Conservation (phyloP, 2,329 filamentous ascomycete genomes). For the Penicillium rolfsii region DNA sequence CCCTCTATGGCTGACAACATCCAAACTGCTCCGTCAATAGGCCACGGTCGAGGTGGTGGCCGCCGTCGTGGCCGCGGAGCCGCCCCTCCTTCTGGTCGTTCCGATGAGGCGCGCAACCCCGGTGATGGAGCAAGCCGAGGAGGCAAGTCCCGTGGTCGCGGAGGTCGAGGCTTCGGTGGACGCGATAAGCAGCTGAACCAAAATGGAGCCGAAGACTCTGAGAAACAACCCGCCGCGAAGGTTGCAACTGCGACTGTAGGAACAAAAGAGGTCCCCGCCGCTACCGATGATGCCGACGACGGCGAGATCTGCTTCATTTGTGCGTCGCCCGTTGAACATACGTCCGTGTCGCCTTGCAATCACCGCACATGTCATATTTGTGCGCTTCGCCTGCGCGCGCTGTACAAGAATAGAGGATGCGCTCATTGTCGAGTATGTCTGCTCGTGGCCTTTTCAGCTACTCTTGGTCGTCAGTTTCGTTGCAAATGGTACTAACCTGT, state of each 20-base stretch:
- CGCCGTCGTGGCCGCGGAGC: conserved; percentile 48
- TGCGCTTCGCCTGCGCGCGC: conserved; percentile 81
- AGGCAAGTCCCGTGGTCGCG: conserved; percentile 38
- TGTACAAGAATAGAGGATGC: conserved; percentile 96
- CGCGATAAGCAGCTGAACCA: conserved; percentile 34
- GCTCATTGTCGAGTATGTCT: conserved; percentile 84
- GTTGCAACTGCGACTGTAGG: conserved; percentile 38
- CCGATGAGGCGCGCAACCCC: conserved; percentile 33
- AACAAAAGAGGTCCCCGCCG: conserved; percentile 36
- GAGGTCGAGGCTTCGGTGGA: conserved; percentile 41
- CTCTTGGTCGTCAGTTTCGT: not conserved
- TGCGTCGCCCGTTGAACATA: conserved; percentile 84
- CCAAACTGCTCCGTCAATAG: conserved; percentile 32
- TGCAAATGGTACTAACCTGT: conserved; percentile 15
- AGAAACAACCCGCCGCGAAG: conserved; percentile 17
- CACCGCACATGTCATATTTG: conserved; percentile 97
- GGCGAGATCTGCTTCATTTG: conserved; percentile 96
- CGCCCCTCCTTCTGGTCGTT: conserved; percentile 33
- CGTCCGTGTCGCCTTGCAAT: conserved; percentile 90
- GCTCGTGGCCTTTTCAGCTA: not conserved
- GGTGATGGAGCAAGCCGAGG: conserved; percentile 40
- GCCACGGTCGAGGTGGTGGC: conserved; percentile 48
- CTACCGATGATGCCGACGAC: conserved; percentile 59
- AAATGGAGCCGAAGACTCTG: conserved; percentile 23
- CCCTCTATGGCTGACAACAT: conserved; percentile 38